A percentile compares a stretch with the other conserved stretches of the same genome.
Evolutionary conservation across 345 rosid genomes (phyloP).

Genomic region (Aethionema arabicum): DNA sequence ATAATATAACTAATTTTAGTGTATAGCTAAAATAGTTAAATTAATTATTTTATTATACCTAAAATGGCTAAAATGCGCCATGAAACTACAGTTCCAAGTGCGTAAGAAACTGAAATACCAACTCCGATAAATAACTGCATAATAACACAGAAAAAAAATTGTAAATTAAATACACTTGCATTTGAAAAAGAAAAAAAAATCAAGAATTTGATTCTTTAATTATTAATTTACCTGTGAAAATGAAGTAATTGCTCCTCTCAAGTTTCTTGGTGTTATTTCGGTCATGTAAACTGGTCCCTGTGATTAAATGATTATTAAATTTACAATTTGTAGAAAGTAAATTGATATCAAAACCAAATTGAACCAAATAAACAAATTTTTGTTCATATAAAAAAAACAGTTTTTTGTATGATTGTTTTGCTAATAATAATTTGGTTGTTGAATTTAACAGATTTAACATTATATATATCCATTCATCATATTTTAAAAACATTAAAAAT

Average conservation of each 20-base stretch:
- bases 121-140: conserved; percentile 26
- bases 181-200: too few relatives aligned
- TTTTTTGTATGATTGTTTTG: too few relatives aligned
- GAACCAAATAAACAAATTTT: too few relatives aligned
- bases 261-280: conserved; percentile 31
- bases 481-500: too few relatives aligned
- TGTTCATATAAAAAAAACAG: too few relatives aligned
- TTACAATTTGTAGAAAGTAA: background rate
- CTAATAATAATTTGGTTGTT: too few relatives aligned
- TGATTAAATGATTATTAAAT: background rate
- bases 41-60: conserved; percentile 24
- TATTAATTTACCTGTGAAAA: conserved; percentile 20
- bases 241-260: conserved; percentile 36
- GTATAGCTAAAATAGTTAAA: background rate
- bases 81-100: conserved; percentile 24
- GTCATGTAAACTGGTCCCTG: conserved; percentile 37
- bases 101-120: conserved; percentile 31
- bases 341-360: too few relatives aligned
- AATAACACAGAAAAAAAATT: background rate
- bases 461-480: too few relatives aligned
- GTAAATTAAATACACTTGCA: background rate
- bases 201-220: conserved; percentile 9
- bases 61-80: conserved; percentile 41
- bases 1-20: background rate
- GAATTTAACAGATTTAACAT: too few relatives aligned